A percentile compares a stretch with the other conserved stretches of the same genome.
These are phyloP conservation scores for Amesomyces nigricolor DNA, from an alignment of 2,329 filamentous ascomycete species.

Conservation along the genomic window DNA sequence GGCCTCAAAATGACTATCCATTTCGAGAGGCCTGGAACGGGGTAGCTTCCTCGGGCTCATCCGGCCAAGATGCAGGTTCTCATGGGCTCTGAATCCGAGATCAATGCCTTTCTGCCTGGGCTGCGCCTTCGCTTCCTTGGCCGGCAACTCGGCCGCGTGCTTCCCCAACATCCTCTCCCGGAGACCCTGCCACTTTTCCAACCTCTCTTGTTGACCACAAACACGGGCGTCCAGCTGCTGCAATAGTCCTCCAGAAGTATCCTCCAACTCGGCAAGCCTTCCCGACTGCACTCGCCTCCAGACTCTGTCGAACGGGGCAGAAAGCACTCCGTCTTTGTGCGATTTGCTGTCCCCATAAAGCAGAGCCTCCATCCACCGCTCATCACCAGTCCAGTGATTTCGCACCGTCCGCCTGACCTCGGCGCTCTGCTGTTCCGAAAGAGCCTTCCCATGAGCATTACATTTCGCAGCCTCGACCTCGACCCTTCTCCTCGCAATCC, in stretches of 20 bases:
- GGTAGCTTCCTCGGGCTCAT: constrained; percentile 29
- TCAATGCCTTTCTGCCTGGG: constrained; percentile 41
- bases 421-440: constrained; percentile 39
- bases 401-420: constrained; percentile 56
- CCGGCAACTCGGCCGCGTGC: constrained; percentile 21
- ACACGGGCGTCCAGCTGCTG: constrained; percentile 67
- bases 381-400: constrained; percentile 74
- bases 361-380: constrained; percentile 66
- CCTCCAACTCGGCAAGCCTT: constrained; percentile 51
- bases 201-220: constrained; percentile 57
- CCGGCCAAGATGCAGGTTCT: constrained; percentile 40
- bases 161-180: constrained; percentile 43
- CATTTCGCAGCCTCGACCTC: constrained; percentile 34
- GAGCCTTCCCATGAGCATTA: constrained; percentile 27
- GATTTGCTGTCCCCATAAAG: constrained; percentile 58
- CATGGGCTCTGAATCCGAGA: constrained; percentile 50
- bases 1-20: constrained; percentile 40
- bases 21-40: constrained; percentile 16
- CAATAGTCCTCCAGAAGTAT: constrained; percentile 48
- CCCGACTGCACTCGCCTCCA: constrained; percentile 63
- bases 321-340: constrained; percentile 58
- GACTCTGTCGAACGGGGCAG: constrained; percentile 61
- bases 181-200: constrained; percentile 71
- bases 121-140: constrained; percentile 23
- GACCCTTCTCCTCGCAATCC: constrained; percentile 50